phyloP scores from a whole-genome alignment of 2,329 filamentous ascomycete species.

The Xylariales sp. region DNA sequence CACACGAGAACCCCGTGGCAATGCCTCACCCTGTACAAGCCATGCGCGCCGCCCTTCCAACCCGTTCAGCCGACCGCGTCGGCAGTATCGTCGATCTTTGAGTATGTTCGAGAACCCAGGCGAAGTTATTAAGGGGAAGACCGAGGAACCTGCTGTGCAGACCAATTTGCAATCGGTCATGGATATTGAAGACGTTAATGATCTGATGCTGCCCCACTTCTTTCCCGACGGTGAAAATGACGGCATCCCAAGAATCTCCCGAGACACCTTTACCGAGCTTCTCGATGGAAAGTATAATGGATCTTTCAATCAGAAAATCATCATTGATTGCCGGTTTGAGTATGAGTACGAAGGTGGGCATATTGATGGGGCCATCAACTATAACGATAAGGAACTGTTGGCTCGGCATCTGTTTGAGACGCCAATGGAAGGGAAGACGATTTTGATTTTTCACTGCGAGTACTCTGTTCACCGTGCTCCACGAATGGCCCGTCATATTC shows the following conservation, averaged over 20 bases:
- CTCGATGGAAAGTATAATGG: constrained; percentile 85
- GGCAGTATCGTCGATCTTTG: constrained; percentile 89
- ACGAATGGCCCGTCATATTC: constrained; percentile 94
- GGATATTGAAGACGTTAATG: constrained; percentile 82
- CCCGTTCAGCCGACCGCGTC: constrained; percentile 79
- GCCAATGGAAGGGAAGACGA: constrained; percentile 74
- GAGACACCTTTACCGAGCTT: constrained; percentile 84
- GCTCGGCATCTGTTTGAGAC: constrained; percentile 80
- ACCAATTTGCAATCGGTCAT: constrained; percentile 78
- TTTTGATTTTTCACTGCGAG: constrained; percentile 96
- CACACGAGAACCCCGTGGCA: constrained; percentile 64
- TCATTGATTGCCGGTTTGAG: constrained; percentile 98
- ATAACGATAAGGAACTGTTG: constrained; percentile 94
- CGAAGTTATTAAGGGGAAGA: constrained; percentile 85
- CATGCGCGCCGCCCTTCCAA: constrained; percentile 80
- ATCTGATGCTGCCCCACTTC: constrained; percentile 85
- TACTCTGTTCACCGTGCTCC: constrained; percentile 97
- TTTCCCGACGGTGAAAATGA: constrained; percentile 83
- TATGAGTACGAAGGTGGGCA: constrained; percentile 98
- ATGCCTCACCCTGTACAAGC: constrained; percentile 78
- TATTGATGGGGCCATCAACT: constrained; percentile 92
- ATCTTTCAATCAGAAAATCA: constrained; percentile 81
- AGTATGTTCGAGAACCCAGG: constrained; percentile 98
- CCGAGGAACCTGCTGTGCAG: constrained; percentile 66
- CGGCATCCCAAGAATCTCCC: constrained; percentile 86